Conservation (phyloP, 345 rosid genomes). For the Eucalyptus cloeziana region DNA sequence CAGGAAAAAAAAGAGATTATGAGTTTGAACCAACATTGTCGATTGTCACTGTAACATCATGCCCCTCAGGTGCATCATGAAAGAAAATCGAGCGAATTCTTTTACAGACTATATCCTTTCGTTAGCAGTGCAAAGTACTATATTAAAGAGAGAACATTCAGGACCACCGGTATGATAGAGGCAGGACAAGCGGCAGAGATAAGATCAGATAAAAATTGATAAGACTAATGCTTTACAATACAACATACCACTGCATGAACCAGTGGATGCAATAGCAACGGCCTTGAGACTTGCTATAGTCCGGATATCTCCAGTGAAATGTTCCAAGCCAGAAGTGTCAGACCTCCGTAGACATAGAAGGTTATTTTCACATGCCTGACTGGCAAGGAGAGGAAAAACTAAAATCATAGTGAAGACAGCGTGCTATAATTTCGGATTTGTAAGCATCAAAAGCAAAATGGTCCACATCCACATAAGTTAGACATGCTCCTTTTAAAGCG, state of each 20-base stretch:
- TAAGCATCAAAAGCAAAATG: not conserved
- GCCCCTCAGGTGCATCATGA: not conserved
- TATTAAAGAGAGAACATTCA: not conserved
- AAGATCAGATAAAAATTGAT: not conserved
- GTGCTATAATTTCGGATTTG: not conserved
- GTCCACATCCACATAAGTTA: not conserved
- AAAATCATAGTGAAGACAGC: not conserved
- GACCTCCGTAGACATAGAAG: constrained; percentile 21
- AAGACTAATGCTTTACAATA: not conserved
- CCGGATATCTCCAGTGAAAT: not conserved
- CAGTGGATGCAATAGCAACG: constrained; percentile 21
- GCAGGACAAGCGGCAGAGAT: not conserved
- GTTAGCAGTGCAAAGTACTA: not conserved
- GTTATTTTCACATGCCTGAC: constrained; percentile 62
- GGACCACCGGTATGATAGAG: not conserved
- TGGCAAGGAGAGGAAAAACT: not conserved
- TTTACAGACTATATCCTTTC: not conserved
- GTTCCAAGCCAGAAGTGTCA: not conserved
- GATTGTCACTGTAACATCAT: not conserved
- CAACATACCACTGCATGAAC: constrained; percentile 52
- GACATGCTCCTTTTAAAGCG: not conserved
- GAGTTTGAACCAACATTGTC: not conserved
- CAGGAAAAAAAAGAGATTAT: not conserved
- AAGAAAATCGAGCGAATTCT: not conserved
- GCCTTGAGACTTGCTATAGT: constrained; percentile 36